Percentiles rank a stretch among this genome's conserved stretches.
phyloP scores from a whole-genome alignment of 139 green algal species.

The Chlorella sorokiniana region DNA sequence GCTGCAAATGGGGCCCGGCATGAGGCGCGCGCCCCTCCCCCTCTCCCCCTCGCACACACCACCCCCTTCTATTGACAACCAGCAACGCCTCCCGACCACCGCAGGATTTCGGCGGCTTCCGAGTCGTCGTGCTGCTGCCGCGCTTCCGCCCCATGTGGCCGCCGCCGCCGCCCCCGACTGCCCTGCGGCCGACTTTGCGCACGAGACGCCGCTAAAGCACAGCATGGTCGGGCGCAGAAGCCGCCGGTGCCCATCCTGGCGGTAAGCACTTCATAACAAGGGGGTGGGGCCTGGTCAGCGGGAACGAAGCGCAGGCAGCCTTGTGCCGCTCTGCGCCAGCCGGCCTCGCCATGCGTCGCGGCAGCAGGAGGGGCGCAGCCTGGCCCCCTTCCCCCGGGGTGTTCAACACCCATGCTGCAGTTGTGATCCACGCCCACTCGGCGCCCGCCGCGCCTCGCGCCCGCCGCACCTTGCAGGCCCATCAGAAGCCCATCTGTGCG shows the following conservation, averaged over 20 bases:
- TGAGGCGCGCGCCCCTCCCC: too few relatives aligned
- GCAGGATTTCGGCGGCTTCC: conserved; percentile 93
- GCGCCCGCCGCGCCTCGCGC: not conserved
- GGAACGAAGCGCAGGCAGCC: too few relatives aligned
- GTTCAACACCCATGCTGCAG: too few relatives aligned
- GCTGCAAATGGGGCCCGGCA: too few relatives aligned
- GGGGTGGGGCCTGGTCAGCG: too few relatives aligned
- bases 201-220: conserved; percentile 43
- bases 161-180: conserved; percentile 58
- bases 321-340: too few relatives aligned
- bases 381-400: too few relatives aligned
- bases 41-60: not conserved
- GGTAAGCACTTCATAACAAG: too few relatives aligned
- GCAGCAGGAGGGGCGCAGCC: too few relatives aligned
- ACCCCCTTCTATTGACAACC: not conserved
- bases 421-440: too few relatives aligned
- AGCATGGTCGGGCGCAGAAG: conserved; percentile 58
- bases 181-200: conserved; percentile 1
- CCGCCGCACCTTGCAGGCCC: conserved; percentile 52
- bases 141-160: conserved; percentile 79
- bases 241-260: conserved; percentile 40
- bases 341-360: too few relatives aligned
- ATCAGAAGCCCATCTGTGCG: conserved; percentile 80
- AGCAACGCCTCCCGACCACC: too few relatives aligned
- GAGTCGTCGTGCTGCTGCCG: conserved; percentile 75